phyloP scores from a whole-genome alignment of 805 yeast genomes.

The Schwanniomyces yamadae region DNA sequence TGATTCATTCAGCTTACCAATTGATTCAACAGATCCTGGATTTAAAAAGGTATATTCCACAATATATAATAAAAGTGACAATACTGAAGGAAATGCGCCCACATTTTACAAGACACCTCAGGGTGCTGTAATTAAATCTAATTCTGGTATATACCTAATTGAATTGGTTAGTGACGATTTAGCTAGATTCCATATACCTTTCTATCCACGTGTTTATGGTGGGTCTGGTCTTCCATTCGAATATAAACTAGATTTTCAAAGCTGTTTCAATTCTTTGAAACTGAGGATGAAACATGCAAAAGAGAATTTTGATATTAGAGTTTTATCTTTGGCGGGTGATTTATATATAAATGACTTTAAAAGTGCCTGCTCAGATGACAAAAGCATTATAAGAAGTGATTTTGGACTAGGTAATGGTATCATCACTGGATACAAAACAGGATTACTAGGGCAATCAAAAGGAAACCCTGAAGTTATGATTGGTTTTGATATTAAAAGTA shows the following conservation, averaged over 20 bases:
- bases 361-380: constrained; percentile 20
- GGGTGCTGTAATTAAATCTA: constrained; percentile 43
- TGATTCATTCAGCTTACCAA: constrained; percentile 72
- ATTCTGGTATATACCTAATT: constrained; percentile 69
- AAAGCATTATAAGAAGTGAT: constrained; percentile 24
- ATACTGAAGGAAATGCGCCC: constrained; percentile 15
- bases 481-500: constrained; percentile 35
- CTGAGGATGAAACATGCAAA: constrained; percentile 23
- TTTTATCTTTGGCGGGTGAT: constrained; percentile 62
- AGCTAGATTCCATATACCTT: constrained; percentile 61
- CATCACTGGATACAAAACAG: constrained; percentile 39
- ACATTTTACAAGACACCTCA: constrained; percentile 19
- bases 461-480: constrained; percentile 21
- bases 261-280: constrained; percentile 30
- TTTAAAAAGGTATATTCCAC: constrained; percentile 41
- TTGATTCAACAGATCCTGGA: constrained; percentile 48
- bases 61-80: constrained; percentile 15
- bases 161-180: constrained; percentile 63
- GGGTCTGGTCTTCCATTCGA: constrained; percentile 63
- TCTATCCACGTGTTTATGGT: constrained; percentile 50
- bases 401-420: constrained; percentile 44
- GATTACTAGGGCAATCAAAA: constrained; percentile 26
- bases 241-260: constrained; percentile 46
- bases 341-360: constrained; percentile 54
- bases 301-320: constrained; percentile 48